These are phyloP conservation scores for Fusarium fracticaudum DNA, from an alignment of 2,329 filamentous ascomycete species.

Conservation along the genomic window DNA sequence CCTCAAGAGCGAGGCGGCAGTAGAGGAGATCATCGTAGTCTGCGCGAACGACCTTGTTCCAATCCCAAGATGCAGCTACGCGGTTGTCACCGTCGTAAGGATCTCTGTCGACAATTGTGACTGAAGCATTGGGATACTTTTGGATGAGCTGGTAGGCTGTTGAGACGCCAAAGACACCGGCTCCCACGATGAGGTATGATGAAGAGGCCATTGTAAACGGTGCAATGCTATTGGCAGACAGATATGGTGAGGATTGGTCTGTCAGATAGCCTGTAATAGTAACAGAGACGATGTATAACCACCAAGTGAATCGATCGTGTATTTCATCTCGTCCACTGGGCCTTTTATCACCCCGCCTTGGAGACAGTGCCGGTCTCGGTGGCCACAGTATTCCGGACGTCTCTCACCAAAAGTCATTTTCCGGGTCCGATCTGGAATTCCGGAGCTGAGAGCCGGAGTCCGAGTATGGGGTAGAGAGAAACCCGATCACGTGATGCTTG, in stretches of 20 bases:
- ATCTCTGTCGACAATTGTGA: conserved; percentile 68
- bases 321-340: conserved; percentile 14
- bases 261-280: conserved; percentile 6
- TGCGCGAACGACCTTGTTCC: conserved; percentile 38
- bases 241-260: background rate
- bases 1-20: conserved; percentile 71
- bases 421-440: conserved; percentile 29
- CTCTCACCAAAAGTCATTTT: conserved; percentile 26
- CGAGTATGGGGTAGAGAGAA: background rate
- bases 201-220: conserved; percentile 33
- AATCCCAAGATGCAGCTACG: conserved; percentile 73
- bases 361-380: conserved; percentile 32
- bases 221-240: conserved; percentile 16
- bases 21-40: conserved; percentile 65
- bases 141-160: conserved; percentile 71
- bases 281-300: background rate
- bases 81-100: conserved; percentile 57
- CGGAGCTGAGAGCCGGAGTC: conserved; percentile 24
- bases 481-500: conserved; percentile 25
- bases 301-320: conserved; percentile 1
- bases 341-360: conserved; percentile 33
- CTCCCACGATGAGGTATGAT: conserved; percentile 69
- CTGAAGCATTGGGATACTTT: conserved; percentile 57
- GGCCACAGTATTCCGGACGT: conserved; percentile 22
- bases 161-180: conserved; percentile 72